Evolutionary conservation across 179 eudicot species (phyloP), one percentile per base, ranked within the genome.

Genomic region (Carnegiea gigantea): DNA sequence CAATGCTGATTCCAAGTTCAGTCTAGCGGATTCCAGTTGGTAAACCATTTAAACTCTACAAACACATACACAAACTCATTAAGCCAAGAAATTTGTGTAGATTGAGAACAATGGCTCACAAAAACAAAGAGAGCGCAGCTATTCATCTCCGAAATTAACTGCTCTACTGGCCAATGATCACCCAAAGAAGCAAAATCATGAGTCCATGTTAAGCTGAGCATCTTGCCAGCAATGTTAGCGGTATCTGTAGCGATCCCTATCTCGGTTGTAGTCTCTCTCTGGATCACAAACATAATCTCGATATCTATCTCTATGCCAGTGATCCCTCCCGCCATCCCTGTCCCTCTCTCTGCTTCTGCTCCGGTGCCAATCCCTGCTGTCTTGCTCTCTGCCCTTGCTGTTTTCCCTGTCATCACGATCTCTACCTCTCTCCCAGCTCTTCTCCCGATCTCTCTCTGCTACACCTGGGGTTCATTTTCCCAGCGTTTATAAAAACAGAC

Each of bases 321-420:
- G 83, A 26, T 85, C 90, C 82, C 92, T 88, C 20, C 85, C 90
- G 81, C 92, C 84, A 53, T 85, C 95, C 81, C 70, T 23, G 33
- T 59, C 36, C 36, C 93, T 83, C 60, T 89, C 93, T 79, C 89
- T 84, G 79, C 95, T 92, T 79, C 91, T 86, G 87, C 95, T 91
- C 53, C 89, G 81, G 59, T 80, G 90, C 79, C 93, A 84, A 73
- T 88, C 88, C 81, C 90, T 88, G 44, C 86, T 89, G 70, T 89
- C 94, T 40, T 87, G 88, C 30, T 87, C 95, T 82, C 91, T 89
- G 89, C 95, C 90, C 85, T 89, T 91, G 18, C 70, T 77, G 59
- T 67, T 78, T 23, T 88, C 88, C 67, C 90, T 89, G 28, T 88
- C 90, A 54, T 87, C 93, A 57, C 89, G 83, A 68, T 83, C 89